Evolutionary conservation across 352 stramenopile genomes (phyloP), one percentile per base, ranked within the genome.

Genomic region (Pythium brachiatum): DNA sequence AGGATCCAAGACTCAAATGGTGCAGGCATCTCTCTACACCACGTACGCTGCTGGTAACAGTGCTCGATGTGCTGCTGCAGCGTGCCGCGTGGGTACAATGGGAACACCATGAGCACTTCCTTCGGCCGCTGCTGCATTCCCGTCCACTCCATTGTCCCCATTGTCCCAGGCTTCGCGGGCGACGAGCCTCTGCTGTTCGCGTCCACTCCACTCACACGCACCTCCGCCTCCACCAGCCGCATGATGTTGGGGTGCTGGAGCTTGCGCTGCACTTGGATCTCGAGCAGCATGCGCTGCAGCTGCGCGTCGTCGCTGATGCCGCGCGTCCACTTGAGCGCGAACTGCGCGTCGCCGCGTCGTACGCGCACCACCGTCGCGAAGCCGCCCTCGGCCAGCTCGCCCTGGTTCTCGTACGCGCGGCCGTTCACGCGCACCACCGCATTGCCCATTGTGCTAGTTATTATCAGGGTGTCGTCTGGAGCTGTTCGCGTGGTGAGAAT

Each of bases 281-380:
- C 86, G 21, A 88, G 66, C 52, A 85, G 66, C 53, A 88, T 60
- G 7, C 86, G 75, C 68, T 78, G 64, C 25, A 91, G 56, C 20
- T 88, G 68, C 57, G 90, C 85, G 51, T 56, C 53, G 29, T 88
- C 80, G 26, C 72, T 60, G 60, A 88, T 63, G 39, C 70, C 71
- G 57, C 81, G 70, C 61, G 70, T 76, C 75, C 75, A 84, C 56
- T 95, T 95, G 34, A 94, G 73, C 51, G 85, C 87, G 25, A 76
- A 77, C 32, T 41, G 38, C 13, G 68, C 57, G 21, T 68, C 57
- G 27, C 71, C 66, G 12, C 79, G 74, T 20, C 70, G 66, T 46
- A 89, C 84, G 20, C 74, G 53, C 53, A 85, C 83, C 43, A 95
- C 87, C 13, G 74, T 66, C 26, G 83, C 79, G 62, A 89, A 96